phyloP scores from a whole-genome alignment of 768 basidiomycete species.

The Podaxis sp. region DNA sequence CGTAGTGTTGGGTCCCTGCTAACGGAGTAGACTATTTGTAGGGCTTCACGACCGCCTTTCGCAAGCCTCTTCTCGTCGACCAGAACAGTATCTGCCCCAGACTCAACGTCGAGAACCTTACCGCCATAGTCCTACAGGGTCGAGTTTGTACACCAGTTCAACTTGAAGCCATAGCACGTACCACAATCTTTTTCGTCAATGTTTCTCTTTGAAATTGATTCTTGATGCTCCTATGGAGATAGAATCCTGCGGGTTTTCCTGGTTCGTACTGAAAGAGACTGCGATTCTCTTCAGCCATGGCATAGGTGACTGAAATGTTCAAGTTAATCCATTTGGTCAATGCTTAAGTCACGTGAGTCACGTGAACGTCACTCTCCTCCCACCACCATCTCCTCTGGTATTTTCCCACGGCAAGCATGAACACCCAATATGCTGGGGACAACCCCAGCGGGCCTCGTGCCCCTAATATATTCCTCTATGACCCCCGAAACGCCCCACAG shows the following conservation, averaged over 20 bases:
- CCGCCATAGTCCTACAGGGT: constrained; percentile 24
- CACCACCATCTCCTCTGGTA: too few species aligned
- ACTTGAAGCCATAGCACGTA: constrained; percentile 13
- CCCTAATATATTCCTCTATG: too few species aligned
- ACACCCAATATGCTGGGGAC: too few species aligned
- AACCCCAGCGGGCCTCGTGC: too few species aligned
- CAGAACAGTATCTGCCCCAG: constrained; percentile 23
- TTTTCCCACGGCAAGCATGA: too few species aligned
- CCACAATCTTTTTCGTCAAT: constrained; percentile 29
- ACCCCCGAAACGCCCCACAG: too few species aligned
- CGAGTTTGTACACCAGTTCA: background rate
- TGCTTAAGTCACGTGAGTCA: constrained; percentile 1
- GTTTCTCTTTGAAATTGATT: constrained; percentile 13
- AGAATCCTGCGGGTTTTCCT: constrained; percentile 26
- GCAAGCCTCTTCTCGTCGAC: constrained; percentile 3
- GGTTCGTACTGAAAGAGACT: constrained; percentile 20
- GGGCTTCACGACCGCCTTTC: background rate
- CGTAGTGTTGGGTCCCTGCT: constrained; percentile 12
- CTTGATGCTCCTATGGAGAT: constrained; percentile 29
- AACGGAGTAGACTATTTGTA: constrained; percentile 17
- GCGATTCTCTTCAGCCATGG: background rate
- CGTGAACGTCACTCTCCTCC: too few species aligned
- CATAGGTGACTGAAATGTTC: background rate
- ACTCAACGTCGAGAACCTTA: constrained; percentile 14
- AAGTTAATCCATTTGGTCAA: background rate